Evolutionary conservation across 2,329 filamentous ascomycete species (phyloP), one percentile per base, ranked within the genome.

Genomic region (Trichophyton equinum): DNA sequence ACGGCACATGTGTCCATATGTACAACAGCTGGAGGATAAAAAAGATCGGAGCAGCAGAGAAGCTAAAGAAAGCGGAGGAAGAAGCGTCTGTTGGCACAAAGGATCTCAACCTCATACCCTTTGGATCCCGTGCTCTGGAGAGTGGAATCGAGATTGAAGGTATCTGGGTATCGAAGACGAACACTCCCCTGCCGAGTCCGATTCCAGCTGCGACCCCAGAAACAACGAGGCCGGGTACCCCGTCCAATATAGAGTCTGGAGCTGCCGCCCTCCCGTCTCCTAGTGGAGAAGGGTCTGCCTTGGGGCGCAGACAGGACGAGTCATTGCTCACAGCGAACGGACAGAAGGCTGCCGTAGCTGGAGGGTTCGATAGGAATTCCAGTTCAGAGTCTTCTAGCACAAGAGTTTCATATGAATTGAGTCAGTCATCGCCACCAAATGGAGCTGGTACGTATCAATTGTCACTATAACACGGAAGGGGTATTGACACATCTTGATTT

Each of bases 121-220:
- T 96, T 68, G 91, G 92, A 20, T 83, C 94, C 59, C 85, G 88
- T 66, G 91, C 91, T 5, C 83, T 96, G 55, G 86, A 96, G 71
- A 87, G 83, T 66, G 91, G 91, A 4, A 79, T 95, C 49, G 83
- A 92, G 70, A 83, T 95, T 6, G 89, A 95, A 65, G 91, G 90
- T 3, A 91, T 96, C 58, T 90, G 87, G 85, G 83, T 88, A 57
- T 85, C 84, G 25, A 76, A 77, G 58, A 77, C 78, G 27, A 74
- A 69, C 59, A 73, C 71, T 60, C 73, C 71, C 11, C 60, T 61
- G 3, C 67, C 65, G 27, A 71, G 66, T 58, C 67, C 68, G 8
- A 47, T 60, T 30, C 62, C 64, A 9, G 60, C 64, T 1, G 67
- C 61, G 18, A 70, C 68, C n/a, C 65, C 71, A 6, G 64, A 60